Percentiles rank a stretch among this genome's conserved stretches.
Conservation (phyloP, 306 rosid species). For the Abrus pulchellus region DNA sequence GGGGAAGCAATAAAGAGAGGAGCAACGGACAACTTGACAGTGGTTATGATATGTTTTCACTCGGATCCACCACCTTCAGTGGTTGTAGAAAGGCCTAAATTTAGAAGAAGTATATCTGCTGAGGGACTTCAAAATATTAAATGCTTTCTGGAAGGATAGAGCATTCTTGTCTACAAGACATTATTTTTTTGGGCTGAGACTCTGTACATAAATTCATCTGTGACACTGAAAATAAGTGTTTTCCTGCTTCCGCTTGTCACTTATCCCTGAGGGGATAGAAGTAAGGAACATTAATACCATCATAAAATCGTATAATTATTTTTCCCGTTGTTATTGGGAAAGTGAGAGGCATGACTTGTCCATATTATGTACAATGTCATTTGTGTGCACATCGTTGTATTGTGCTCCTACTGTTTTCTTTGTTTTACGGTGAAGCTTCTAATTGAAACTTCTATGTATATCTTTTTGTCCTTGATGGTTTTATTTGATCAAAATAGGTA, state of each 20-base stretch:
- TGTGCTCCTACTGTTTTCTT: conserved; percentile 27
- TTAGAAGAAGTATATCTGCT: conserved; percentile 85
- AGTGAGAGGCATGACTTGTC: conserved; percentile 40
- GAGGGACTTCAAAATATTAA: conserved; percentile 87
- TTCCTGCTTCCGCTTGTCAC: conserved; percentile 31
- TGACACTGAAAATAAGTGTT: conserved; percentile 25
- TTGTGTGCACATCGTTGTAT: conserved; percentile 37
- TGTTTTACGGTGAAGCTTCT: conserved; percentile 4
- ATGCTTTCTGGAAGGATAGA: conserved; percentile 61
- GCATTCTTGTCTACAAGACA: conserved; percentile 33
- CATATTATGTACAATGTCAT: conserved; percentile 35
- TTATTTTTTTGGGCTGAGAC: conserved; percentile 41
- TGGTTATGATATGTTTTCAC: conserved; percentile 84
- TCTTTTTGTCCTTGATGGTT: background rate
- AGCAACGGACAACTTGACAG: conserved; percentile 83
- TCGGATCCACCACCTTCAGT: conserved; percentile 76
- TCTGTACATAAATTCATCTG: conserved; percentile 58
- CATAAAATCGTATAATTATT: conserved; percentile 39
- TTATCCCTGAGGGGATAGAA: conserved; percentile 44
- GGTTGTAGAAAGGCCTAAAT: conserved; percentile 67
- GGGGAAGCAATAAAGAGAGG: conserved; percentile 83
- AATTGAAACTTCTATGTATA: background rate
- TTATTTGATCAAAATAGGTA: background rate
- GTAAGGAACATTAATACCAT: conserved; percentile 40
- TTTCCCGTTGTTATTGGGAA: conserved; percentile 39